Percentiles rank a stretch among this genome's conserved stretches.
Conservation (phyloP, 2,329 filamentous ascomycete species). For the Alternaria ventricosa region DNA sequence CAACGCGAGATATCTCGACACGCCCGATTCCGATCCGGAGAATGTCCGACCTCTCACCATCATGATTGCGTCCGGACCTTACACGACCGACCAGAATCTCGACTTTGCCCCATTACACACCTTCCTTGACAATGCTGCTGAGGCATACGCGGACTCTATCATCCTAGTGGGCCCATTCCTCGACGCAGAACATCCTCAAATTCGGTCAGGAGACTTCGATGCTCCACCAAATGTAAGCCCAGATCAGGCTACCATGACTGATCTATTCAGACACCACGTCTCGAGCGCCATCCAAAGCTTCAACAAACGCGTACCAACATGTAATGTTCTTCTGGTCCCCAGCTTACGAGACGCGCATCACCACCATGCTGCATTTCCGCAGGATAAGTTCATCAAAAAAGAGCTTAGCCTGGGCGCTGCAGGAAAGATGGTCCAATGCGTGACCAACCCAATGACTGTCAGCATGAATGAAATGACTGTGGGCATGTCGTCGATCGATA, state of each 20-base stretch:
- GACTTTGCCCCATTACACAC: conserved; percentile 86
- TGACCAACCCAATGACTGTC: conserved; percentile 90
- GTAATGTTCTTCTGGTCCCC: conserved; percentile 83
- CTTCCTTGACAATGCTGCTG: conserved; percentile 77
- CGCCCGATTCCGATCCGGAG: conserved; percentile 60
- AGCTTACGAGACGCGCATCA: conserved; percentile 82
- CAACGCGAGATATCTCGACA: conserved; percentile 71
- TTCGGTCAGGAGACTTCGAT: conserved; percentile 65
- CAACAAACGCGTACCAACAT: conserved; percentile 71
- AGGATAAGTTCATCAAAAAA: conserved; percentile 71
- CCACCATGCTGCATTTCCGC: conserved; percentile 87
- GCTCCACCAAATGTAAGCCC: conserved; percentile 56
- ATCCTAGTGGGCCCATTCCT: conserved; percentile 88
- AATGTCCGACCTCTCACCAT: conserved; percentile 72
- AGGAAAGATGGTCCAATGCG: conserved; percentile 71
- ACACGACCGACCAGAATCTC: conserved; percentile 90
- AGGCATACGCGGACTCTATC: conserved; percentile 77
- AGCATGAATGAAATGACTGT: conserved; percentile 86
- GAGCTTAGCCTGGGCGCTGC: conserved; percentile 73
- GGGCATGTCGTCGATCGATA: conserved; percentile 82
- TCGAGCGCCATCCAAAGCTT: conserved; percentile 76
- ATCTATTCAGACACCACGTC: conserved; percentile 83
- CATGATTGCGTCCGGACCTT: conserved; percentile 83
- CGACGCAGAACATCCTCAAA: conserved; percentile 86
- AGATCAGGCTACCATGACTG: conserved; percentile 79